Evolutionary conservation across 495 filamentous ascomycete species (phyloP).

Genomic region (Talaromyces liani): DNA sequence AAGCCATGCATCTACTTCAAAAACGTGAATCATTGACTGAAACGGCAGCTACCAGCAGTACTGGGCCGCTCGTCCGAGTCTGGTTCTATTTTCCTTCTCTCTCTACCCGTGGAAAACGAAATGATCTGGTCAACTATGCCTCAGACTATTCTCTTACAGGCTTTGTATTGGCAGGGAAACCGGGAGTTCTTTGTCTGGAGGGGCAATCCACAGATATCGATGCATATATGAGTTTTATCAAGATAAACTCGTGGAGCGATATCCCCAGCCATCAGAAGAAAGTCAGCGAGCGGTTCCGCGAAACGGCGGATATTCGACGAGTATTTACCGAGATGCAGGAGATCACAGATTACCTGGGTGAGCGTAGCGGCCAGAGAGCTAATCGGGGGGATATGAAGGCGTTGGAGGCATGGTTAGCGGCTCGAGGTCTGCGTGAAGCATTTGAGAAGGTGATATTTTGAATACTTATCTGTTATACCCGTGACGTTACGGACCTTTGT

Average conservation of each 20-base stretch:
- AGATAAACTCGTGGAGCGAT: background rate
- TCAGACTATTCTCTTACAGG: background rate
- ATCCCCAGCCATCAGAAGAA: background rate
- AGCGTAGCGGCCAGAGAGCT: background rate
- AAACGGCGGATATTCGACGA: background rate
- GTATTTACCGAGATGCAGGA: background rate
- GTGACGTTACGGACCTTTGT: background rate
- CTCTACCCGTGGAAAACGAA: background rate
- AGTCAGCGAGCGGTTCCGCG: background rate
- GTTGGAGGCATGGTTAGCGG: background rate
- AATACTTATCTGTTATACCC: background rate
- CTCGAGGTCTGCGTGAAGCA: background rate
- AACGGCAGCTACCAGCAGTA: background rate
- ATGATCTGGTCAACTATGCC: background rate
- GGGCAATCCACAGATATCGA: background rate
- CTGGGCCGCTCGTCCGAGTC: background rate
- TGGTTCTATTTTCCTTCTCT: background rate
- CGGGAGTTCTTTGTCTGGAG: background rate
- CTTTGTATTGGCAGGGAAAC: background rate
- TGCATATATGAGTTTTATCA: background rate
- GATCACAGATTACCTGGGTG: background rate
- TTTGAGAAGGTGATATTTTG: background rate
- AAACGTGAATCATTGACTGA: slow-evolving; percentile 2
- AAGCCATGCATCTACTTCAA: slow-evolving; percentile 16
- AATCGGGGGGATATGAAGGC: background rate